Conservation (phyloP, 768 basidiomycete species). For the Collybia sordida region DNA sequence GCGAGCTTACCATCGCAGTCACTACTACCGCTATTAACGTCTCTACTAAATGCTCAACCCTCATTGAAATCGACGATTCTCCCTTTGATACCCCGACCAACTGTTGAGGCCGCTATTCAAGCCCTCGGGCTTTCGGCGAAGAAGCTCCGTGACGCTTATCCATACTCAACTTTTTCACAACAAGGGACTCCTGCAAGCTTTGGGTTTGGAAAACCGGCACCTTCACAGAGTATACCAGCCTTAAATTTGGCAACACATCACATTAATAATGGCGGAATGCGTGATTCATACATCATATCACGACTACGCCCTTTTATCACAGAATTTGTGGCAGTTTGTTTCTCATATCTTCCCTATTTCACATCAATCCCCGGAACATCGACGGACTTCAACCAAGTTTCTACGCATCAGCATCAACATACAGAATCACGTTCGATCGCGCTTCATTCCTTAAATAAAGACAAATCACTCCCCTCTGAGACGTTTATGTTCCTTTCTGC, state of each 20-base stretch:
- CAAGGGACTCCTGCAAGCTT: conserved; percentile 22
- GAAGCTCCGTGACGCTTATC: conserved; percentile 80
- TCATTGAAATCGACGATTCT: conserved; percentile 69
- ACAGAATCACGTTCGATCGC: conserved; percentile 35
- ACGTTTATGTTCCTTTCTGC: conserved; percentile 70
- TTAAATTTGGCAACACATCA: conserved; percentile 13
- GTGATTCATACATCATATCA: conserved; percentile 76
- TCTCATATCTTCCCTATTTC: conserved; percentile 86
- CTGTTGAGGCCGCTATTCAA: conserved; percentile 71
- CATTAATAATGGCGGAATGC: conserved; percentile 58
- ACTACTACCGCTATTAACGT: conserved; percentile 68
- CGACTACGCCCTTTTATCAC: conserved; percentile 72
- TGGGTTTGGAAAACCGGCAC: conserved; percentile 29
- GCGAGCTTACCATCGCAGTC: conserved; percentile 81
- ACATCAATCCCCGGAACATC: conserved; percentile 45
- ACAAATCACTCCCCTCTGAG: conserved; percentile 71
- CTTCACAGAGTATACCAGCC: conserved; percentile 19
- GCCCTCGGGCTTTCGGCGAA: conserved; percentile 66
- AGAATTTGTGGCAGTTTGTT: conserved; percentile 75
- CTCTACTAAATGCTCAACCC: conserved; percentile 68
- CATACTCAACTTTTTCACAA: conserved; percentile 61
- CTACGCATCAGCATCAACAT: conserved; percentile 24
- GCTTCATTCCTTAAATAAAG: conserved; percentile 55
- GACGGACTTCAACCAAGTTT: conserved; percentile 11
- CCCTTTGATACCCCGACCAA: conserved; percentile 82